Evolutionary conservation across 2,329 filamentous ascomycete genomes (phyloP), one percentile per base, ranked within the genome.

Genomic region (Aspergillus unguis): DNA sequence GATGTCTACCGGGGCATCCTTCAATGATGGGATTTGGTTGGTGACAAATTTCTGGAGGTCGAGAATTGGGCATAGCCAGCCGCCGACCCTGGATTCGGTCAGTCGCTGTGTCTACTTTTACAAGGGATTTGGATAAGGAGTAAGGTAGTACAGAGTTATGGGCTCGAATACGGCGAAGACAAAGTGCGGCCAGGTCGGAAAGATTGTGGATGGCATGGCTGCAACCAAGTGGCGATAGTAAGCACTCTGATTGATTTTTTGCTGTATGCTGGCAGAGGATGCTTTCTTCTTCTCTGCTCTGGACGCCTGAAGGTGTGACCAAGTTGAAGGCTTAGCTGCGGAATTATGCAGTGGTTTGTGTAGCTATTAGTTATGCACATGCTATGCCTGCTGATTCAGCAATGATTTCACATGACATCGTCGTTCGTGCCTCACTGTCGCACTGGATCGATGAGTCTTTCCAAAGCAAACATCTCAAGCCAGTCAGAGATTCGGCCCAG

Each of bases 91-190:
- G 53, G 26, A 28, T 8, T 58, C 58, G 47, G 31, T 49, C 11
- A 37, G 47, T 31, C 56, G 52, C 44, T 26, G 42, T 33, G 9
- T 28, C n/a, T 40, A 25, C 10, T n/a, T 44, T 44, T 17, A 25
- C 11, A 25, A 27, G 50, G 44, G 47, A 42, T 23, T 33, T 50
- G 45, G 48, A 43, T 27, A 33, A 45, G 41, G 23, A 42, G 26
- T 32, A 42, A 41, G 23, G 42, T 55, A 33, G 65, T 77, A 87
- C 84, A 87, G 76, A 23, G 84, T 85, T 54, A 88, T 74, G 31
- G 86, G 86, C 69, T 90, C 86, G 38, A 88, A 65, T 49, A 88
- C 68, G 29, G 84, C 86, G 59, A 90, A 88, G 44, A 88, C 74
- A 44, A 86, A 67, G 54, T 84, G 78, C 9, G 86, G 86, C 62